Percentiles rank a stretch among this genome's conserved stretches.
phyloP scores from a whole-genome alignment of 257 asterid species.

The Voacanga thouarsii region DNA sequence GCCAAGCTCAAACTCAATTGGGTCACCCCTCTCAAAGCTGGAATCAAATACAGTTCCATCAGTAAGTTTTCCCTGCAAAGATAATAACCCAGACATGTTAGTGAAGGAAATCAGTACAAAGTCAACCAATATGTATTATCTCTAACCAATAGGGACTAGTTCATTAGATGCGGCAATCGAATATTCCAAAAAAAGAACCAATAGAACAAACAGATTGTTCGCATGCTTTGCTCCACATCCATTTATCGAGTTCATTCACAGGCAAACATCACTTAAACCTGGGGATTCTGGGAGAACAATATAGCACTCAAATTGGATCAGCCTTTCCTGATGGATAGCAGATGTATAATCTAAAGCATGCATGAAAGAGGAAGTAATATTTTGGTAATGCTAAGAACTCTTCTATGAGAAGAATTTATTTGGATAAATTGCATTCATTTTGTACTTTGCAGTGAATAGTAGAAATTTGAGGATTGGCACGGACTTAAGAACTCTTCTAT shows the following conservation, averaged over 20 bases:
- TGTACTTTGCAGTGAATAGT: neutral
- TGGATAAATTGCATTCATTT: neutral
- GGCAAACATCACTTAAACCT: neutral
- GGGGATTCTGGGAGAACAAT: neutral
- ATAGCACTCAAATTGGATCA: neutral
- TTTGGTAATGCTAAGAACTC: neutral
- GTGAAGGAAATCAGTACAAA: neutral
- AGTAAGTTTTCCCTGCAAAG: constrained; percentile 84
- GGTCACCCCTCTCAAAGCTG: constrained; percentile 93
- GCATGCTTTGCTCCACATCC: neutral
- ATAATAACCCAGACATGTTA: neutral
- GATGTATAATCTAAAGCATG: neutral
- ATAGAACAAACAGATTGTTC: neutral
- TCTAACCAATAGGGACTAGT: neutral
- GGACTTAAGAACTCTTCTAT: neutral
- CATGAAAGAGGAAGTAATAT: neutral
- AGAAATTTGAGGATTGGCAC: neutral
- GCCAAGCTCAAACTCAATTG: constrained; percentile 91
- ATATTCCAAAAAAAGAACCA: neutral
- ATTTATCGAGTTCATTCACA: neutral
- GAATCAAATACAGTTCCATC: constrained; percentile 98
- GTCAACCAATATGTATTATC: neutral
- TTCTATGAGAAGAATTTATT: neutral
- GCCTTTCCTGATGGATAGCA: neutral
- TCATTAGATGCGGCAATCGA: neutral